Conservation (phyloP, 139 green algal species). For the Nannochloris sp. region DNA sequence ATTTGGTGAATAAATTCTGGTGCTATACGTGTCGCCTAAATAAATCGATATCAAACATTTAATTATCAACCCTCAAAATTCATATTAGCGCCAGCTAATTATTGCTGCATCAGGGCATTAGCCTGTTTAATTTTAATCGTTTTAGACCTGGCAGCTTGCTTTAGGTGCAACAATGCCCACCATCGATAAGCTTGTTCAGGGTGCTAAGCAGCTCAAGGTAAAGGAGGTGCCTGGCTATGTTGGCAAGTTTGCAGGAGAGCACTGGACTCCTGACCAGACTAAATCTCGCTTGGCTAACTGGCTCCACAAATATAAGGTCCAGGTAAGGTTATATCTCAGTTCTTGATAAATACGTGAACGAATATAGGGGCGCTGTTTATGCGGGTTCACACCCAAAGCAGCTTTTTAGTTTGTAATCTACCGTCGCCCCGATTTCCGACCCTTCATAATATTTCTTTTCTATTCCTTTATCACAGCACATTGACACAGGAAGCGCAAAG, state of each 20-base stretch:
- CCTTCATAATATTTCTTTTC: neutral
- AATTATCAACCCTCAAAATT: too few relatives aligned
- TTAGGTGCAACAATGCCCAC: too few relatives aligned
- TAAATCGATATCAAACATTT: too few relatives aligned
- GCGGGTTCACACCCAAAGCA: neutral
- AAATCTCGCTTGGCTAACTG: conserved; percentile 21
- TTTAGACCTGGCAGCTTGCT: too few relatives aligned
- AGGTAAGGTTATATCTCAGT: conserved; percentile 17
- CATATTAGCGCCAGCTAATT: too few relatives aligned
- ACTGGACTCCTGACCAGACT: conserved; percentile 30
- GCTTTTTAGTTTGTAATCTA: neutral
- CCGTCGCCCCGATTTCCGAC: neutral
- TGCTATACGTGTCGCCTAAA: too few relatives aligned
- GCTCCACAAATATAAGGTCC: conserved; percentile 39
- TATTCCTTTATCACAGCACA: conserved; percentile 19
- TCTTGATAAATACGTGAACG: too few relatives aligned
- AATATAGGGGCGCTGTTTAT: neutral
- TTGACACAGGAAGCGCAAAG: conserved; percentile 47
- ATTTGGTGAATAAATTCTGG: too few relatives aligned
- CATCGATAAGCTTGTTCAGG: conserved; percentile 15
- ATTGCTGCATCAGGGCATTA: too few relatives aligned
- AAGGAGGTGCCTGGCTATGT: conserved; percentile 41
- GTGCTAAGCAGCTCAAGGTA: conserved; percentile 33
- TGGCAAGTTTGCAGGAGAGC: conserved; percentile 29
- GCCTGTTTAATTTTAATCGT: too few relatives aligned